Percentiles rank a stretch among this genome's conserved stretches.
phyloP scores from a whole-genome alignment of 176 grass and related monocot genomes.

The Carex pumila region DNA sequence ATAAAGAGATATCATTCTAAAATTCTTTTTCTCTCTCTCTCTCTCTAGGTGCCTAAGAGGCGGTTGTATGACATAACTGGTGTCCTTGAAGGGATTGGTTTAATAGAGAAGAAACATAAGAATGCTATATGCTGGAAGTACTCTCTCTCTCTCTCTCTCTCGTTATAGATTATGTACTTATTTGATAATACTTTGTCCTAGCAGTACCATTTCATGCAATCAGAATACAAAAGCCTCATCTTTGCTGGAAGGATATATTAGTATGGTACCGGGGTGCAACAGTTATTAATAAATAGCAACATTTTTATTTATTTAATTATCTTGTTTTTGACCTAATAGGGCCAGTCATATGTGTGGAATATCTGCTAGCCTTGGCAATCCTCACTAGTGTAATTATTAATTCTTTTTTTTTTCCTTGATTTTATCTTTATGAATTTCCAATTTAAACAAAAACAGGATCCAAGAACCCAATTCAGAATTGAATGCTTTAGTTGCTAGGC shows the following conservation, averaged over 20 bases:
- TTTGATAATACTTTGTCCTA: not conserved
- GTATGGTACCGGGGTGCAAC: not conserved
- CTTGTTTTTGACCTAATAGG: not conserved
- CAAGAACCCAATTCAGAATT: slow-evolving; percentile 1
- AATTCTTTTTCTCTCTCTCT: not conserved
- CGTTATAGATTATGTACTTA: not conserved
- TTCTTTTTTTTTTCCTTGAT: not conserved
- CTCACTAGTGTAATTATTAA: not conserved
- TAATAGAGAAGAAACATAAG: slow-evolving; percentile 95
- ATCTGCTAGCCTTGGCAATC: not conserved
- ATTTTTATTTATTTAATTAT: not conserved
- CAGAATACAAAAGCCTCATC: not conserved
- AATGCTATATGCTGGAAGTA: slow-evolving; percentile 95
- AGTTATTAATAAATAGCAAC: not conserved
- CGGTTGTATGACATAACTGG: slow-evolving; percentile 96
- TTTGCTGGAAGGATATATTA: not conserved
- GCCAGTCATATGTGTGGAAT: not conserved
- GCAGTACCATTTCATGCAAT: not conserved
- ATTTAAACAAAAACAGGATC: not conserved
- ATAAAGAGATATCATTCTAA: not conserved
- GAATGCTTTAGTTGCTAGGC: not conserved
- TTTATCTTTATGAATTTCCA: not conserved
- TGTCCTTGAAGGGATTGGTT: slow-evolving; percentile 92
- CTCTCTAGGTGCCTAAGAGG: slow-evolving; percentile 75
- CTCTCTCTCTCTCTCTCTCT: slow-evolving; percentile 11